Evolutionary conservation across 139 green algal genomes (phyloP).

Genomic region (Auxenochlorella pyrenoidosa): DNA sequence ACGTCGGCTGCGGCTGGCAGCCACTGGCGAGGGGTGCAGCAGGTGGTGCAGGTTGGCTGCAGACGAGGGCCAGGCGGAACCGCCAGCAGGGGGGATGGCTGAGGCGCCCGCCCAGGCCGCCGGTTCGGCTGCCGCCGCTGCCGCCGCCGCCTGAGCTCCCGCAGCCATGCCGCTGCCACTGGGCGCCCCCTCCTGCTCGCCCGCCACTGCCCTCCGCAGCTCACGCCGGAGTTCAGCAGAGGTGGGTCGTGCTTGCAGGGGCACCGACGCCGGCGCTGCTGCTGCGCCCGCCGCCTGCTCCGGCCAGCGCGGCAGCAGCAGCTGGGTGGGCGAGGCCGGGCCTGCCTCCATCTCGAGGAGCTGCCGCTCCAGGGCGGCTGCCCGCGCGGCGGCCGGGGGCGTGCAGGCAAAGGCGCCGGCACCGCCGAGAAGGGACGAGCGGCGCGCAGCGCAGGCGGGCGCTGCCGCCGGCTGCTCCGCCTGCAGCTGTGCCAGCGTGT

Average conservation of each 20-base stretch:
- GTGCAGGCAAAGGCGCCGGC: neutral
- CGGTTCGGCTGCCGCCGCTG: neutral
- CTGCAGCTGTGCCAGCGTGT: neutral
- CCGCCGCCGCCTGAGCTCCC: neutral
- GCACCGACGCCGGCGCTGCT: neutral
- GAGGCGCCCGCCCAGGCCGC: neutral
- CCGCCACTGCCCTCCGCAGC: neutral
- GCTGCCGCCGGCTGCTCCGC: neutral
- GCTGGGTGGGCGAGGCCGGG: neutral
- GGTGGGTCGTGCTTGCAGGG: neutral
- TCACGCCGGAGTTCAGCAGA: conserved; percentile 23
- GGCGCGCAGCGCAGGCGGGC: neutral
- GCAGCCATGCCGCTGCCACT: neutral
- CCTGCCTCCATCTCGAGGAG: conserved; percentile 3
- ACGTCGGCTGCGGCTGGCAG: neutral
- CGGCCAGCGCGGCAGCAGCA: conserved; percentile 29
- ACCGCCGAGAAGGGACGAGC: neutral
- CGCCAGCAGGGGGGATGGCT: too few species aligned
- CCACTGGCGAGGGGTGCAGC: conserved; percentile 20
- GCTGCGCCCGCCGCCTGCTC: neutral
- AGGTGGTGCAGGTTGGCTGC: conserved; percentile 3
- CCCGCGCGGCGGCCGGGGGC: neutral
- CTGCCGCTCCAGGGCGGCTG: conserved; percentile 15
- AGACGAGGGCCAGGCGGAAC: too few species aligned
- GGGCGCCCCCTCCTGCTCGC: neutral